Evolutionary conservation across 345 rosid species (phyloP), one percentile per base, ranked within the genome.

Genomic region (Angophora floribunda): DNA sequence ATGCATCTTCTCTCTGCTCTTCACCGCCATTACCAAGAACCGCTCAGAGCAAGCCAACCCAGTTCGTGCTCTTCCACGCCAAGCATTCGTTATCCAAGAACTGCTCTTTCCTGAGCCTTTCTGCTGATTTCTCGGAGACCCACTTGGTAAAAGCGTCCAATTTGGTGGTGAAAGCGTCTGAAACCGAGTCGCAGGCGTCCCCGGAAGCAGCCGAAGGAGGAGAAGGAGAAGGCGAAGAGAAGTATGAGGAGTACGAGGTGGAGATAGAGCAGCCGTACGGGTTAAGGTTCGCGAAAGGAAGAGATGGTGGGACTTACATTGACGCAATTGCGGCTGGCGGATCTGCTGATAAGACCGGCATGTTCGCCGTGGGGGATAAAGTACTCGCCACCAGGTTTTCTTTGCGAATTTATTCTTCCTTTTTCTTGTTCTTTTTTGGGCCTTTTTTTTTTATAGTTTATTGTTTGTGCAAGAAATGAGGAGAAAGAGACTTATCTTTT

Each of bases 381-480:
- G 99, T 97, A 49, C 87, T 95, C 61, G 99, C 99, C 91, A 98
- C 99, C 91, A 98, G 99, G 99, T 98, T 89, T 90, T 28, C 70
- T 52, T 85, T 87, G 63, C 24, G 47, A 59, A 51, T 86, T 75
- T 49, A 57, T 80, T 85, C 6, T 61, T 49, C 32, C 87, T 89
- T 51, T n/a, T 36, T 13, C 36, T 63, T 44, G 24, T 19, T 17
- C 51, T 28, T 36, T 30, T 41, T 44, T 45, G 5, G 51, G 24
- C 50, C 57, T 51, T 51, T 86, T 80, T 24, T 86, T n/a, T n/a
- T 45, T 45, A 26, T 55, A 49, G 10, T 36, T 52, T 50, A 32
- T 41, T 88, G 79, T 59, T 32, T 82, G 78, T 45, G 75, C 65
- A 16, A 86, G 87, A 75, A 19, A 36, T 75, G 28, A 57, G 63